Evolutionary conservation across 2,329 filamentous ascomycete species (phyloP), one percentile per base, ranked within the genome.

Genomic region (Emmonsiellopsis sp.): DNA sequence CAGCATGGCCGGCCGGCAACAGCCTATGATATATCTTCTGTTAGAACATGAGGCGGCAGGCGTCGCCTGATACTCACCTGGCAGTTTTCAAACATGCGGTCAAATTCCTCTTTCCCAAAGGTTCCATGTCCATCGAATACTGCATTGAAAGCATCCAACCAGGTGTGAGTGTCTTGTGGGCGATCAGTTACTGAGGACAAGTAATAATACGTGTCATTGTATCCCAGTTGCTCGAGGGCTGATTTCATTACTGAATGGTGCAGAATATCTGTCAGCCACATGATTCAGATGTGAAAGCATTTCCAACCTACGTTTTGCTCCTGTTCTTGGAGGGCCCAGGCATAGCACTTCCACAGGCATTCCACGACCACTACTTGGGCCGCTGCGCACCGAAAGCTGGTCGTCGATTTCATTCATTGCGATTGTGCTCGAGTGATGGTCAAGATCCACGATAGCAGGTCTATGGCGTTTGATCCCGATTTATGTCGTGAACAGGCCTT

Each of bases 191-290:
- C 82, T 59, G 79, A 81, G 62, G 78, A 83, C 80, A 85, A 84
- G 83, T 86, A 86, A 73, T 87, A 85, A 75, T 87, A 87, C 56
- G 80, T 84, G 67, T 85, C 81, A 61, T 79, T 73, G 66, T 83
- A 86, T 57, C 84, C 84, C 41, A 87, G 76, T 61, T 81, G 74
- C 63, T 83, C 78, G 65, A 87, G 77, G 16, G 85, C 84, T 41
- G 78, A 79, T 57, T 83, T 78, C 63, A 87, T 79, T 41, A 84
- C 81, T 83, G 15, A 6, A 8, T 13, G n/a, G 5, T 5, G 16
- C 26, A 40, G 16, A 49, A 11, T 7, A 11, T 38, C 16, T 9
- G 16, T 49, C 34, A 49, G 46, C 46, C 16, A 20, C 5, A 10
- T 6, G 11, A n/a, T 8, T 30, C 46, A 26, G 16, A 30, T 5